Percentiles rank a stretch among this genome's conserved stretches.
Evolutionary conservation across 371 early-diverging fungal species (phyloP).

Genomic region (Capillidium heterosporum): DNA sequence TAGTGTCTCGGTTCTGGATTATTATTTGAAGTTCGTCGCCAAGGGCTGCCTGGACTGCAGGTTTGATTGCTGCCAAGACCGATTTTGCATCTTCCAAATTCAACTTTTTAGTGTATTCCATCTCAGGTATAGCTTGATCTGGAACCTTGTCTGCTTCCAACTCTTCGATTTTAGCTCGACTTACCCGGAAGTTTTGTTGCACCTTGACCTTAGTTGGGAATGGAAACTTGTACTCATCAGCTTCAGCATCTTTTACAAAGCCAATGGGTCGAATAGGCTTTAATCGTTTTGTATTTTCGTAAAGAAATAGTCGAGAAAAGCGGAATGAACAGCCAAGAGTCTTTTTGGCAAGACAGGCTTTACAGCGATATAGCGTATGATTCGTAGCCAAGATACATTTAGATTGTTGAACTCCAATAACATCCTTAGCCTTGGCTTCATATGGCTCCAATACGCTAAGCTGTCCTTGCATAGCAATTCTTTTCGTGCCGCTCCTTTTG

Average conservation of each 20-base stretch:
- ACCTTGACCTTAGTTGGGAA: too few relatives aligned
- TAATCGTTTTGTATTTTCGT: not conserved
- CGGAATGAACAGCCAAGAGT: not conserved
- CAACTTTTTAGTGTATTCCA: not conserved
- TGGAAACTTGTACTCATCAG: not conserved
- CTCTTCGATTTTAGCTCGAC: not conserved
- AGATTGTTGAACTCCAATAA: too few relatives aligned
- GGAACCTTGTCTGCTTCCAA: not conserved
- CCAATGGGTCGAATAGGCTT: too few relatives aligned
- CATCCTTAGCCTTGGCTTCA: too few relatives aligned
- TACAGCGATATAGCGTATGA: not conserved
- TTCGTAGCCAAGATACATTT: too few relatives aligned
- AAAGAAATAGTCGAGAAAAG: not conserved
- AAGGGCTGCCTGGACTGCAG: not conserved
- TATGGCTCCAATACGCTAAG: too few relatives aligned
- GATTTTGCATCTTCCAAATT: not conserved
- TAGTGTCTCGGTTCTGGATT: not conserved
- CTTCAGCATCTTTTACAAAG: not conserved
- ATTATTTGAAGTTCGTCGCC: not conserved
- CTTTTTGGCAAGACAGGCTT: slow-evolving; percentile 2
- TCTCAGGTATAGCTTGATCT: not conserved
- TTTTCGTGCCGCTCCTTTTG: too few relatives aligned
- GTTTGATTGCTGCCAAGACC: not conserved
- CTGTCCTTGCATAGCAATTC: too few relatives aligned
- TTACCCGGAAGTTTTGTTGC: not conserved